Conservation (phyloP, 2,329 filamentous ascomycete species). For the Bertia moriformis region DNA sequence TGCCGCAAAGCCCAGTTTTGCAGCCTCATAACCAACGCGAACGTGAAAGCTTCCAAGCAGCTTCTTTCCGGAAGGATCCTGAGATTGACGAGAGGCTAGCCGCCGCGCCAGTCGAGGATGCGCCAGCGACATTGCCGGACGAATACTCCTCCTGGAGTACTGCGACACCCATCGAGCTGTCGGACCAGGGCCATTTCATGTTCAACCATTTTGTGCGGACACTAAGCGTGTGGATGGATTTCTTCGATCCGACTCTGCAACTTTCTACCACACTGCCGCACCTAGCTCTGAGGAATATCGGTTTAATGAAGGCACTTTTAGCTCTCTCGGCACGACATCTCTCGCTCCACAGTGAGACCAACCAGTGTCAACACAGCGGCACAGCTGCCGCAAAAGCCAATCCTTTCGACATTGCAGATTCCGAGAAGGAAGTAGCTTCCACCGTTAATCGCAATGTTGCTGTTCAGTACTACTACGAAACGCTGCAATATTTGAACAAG, state of each 20-base stretch:
- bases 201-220: slow-evolving; percentile 2
- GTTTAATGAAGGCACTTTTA: slow-evolving; percentile 40
- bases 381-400: slow-evolving; percentile 3
- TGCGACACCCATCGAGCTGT: neutral
- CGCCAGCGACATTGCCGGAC: too few relatives aligned
- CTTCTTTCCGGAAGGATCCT: slow-evolving; percentile 5
- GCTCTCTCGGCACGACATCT: slow-evolving; percentile 36
- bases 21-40: slow-evolving; percentile 4
- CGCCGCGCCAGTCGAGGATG: slow-evolving; percentile 2
- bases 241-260: slow-evolving; percentile 23
- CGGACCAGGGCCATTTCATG: neutral
- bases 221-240: slow-evolving; percentile 23
- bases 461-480: slow-evolving; percentile 46
- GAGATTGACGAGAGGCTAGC: slow-evolving; percentile 8
- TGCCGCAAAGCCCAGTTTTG: neutral
- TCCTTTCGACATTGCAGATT: slow-evolving; percentile 6
- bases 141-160: neutral
- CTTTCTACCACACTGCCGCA: slow-evolving; percentile 13
- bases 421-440: slow-evolving; percentile 3
- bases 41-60: slow-evolving; percentile 8
- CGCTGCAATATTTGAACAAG: slow-evolving; percentile 43
- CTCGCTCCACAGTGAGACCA: slow-evolving; percentile 6
- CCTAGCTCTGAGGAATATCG: slow-evolving; percentile 32
- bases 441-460: slow-evolving; percentile 20
- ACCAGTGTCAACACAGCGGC: slow-evolving; percentile 1